Evolutionary conservation across 2,329 filamentous ascomycete genomes (phyloP).

Genomic region (Magnaporthiopsis incrustans): DNA sequence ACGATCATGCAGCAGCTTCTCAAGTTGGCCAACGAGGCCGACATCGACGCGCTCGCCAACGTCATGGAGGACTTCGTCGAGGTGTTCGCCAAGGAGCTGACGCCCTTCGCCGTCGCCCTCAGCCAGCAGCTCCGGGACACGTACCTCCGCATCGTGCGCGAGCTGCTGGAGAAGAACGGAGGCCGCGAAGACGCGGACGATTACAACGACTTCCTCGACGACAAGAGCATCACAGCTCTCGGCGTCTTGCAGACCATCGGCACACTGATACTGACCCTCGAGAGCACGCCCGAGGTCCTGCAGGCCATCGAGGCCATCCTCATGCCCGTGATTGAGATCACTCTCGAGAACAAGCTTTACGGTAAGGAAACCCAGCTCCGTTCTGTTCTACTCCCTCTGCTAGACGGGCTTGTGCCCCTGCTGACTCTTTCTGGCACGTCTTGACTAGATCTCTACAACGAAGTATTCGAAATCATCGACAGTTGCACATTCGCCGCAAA

Average conservation of each 20-base stretch:
- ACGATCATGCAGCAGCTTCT: slow-evolving; percentile 99
- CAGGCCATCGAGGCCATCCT: slow-evolving; percentile 90
- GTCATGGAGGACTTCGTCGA: slow-evolving; percentile 99
- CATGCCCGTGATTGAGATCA: slow-evolving; percentile 95
- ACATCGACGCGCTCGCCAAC: slow-evolving; percentile 93
- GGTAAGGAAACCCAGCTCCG: slow-evolving; percentile 37
- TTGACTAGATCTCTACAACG: slow-evolving; percentile 76
- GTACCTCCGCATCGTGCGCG: slow-evolving; percentile 85
- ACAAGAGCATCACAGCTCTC: slow-evolving; percentile 96
- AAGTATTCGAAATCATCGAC: slow-evolving; percentile 98
- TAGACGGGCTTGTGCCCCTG: too few relatives aligned
- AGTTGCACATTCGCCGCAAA: slow-evolving; percentile 98
- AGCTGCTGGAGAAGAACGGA: slow-evolving; percentile 81
- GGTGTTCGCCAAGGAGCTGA: slow-evolving; percentile 93
- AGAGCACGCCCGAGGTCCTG: slow-evolving; percentile 93
- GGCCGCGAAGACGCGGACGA: slow-evolving; percentile 68
- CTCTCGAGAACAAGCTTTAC: slow-evolving; percentile 95
- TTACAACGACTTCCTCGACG: slow-evolving; percentile 87
- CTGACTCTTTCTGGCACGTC: too few relatives aligned
- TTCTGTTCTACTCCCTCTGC: not conserved
- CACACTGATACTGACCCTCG: slow-evolving; percentile 89
- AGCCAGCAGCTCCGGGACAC: slow-evolving; percentile 95
- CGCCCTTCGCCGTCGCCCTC: slow-evolving; percentile 90
- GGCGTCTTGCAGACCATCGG: slow-evolving; percentile 97
- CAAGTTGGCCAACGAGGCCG: slow-evolving; percentile 94